Evolutionary conservation across 129 eudicot genomes (phyloP), one percentile per base, ranked within the genome.

Genomic region (Sambucus nigra): DNA sequence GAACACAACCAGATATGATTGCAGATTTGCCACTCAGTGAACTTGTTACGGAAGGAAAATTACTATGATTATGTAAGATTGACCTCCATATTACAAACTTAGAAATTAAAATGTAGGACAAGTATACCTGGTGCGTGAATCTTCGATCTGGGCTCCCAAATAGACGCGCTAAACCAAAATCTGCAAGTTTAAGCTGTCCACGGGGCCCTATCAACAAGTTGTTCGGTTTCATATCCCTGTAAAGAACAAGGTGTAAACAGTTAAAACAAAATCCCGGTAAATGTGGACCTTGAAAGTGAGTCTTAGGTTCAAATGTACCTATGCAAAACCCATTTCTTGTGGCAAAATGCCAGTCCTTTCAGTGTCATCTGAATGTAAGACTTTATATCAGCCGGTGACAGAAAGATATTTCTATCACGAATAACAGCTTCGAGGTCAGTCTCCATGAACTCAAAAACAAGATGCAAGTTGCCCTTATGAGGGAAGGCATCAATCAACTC

Each of bases 201-300:
- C 71, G 66, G 55, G 95, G 73, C 60, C 94, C 99, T 50, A 91
- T 79, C 69, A 91, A 69, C 72, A 91, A 73, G 69, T 91, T 91
- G 77, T 91, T 91, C 35, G 99, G 99, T 74, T 91, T 91, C 99
- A 91, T 91, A 74, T 91, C 99, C 78, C 99, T 91, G 75, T 6
- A 42, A 48, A 24, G 38, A 63, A 42, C 31, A 41, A 52, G 24
- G 20, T 68, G 47, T 14, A 21, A 17, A 50, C 26, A 46, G 23
- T 53, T 20, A 41, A 66, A 51, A 46, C 63, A 49, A 53, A 51
- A 5, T 13, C 23, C 48, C 33, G 15, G 5, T 6, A 46, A 7
- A 2, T 42, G 62, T 38, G 14, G 25, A 38, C 25, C 4, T 19
- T 24, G 40, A 12, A 21, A 38, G 54, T 63, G 18, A 24, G 40